Base-by-base conservation (phyloP, 2,329 filamentous ascomycete genomes). In the Mycosphaerella arachidis region DNA sequence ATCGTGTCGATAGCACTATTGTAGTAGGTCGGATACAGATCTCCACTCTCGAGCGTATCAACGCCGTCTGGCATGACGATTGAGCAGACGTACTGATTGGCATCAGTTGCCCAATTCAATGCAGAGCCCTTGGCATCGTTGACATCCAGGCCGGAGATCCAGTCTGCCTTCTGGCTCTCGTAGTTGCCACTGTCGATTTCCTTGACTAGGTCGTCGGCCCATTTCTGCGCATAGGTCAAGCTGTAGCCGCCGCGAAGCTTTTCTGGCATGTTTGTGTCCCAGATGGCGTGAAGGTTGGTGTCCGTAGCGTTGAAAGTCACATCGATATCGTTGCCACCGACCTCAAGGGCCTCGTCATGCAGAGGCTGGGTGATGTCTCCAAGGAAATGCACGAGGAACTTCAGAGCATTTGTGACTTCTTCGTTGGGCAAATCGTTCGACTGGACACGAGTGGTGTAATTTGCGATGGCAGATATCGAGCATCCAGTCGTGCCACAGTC, bases 361-460 rank as follows among this genome's bases (percentile, higher is more conserved):
- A 95, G 77, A 0, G 88, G 89, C 70, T 92, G 91, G 0, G 65
- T 62, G 55, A 71, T 70, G 71, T 96, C 91, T 58, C 90, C 84
- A 10, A 94, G 75, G 67, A 83, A 82, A 57, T 76, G 81, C 24
- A 84, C 72, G 56, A 84, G 70, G 71, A 80, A 83, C 58, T 77
- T 76, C 20, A 84, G 67, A 0, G 79, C 79, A 53, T 78, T 75
- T 59, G 75, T 74, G 43, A 72, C 71, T 64, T 58, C 52, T 20
- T 27, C 12, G 27, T 54, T 33, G 6, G 31, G 64, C 37, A 78
- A 58, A 24, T 58, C 57, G 48, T 48, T 66, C 51, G 70, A 63
- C n/a, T 72, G 68, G 0, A 77, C 75, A 37, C 75, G 74, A 10
- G 67, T 71, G 16, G 75, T 79, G 65, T 82, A 80, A 66, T 85